Base-by-base conservation (phyloP, 106 monocot species). In the Amphibolis antarctica region DNA sequence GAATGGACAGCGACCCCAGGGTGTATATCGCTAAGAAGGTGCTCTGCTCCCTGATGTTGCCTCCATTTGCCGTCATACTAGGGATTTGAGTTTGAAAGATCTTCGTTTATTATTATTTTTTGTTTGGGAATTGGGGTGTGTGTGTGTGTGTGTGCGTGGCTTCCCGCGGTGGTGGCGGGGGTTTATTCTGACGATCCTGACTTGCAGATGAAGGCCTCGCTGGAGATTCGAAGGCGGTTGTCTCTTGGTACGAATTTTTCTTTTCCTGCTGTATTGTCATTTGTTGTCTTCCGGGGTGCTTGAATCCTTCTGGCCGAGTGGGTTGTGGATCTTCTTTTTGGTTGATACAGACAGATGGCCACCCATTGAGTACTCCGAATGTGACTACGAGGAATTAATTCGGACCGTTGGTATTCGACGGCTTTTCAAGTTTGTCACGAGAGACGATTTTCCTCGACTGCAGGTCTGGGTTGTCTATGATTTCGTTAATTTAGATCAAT, bases 271-370 rank as follows among this genome's bases (percentile, higher is more conserved):
- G 10, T 21, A 43, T 36, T 50, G 4, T 18, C 13, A 63, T 23
- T 27, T 26, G 26, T 23, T 17, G 53, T 36, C 17, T 42, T 18
- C 18, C 24, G 4, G 2, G 9, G 0, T 55, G 24, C 12, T 21
- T 23, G 24, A 23, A 5, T 25, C 12, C 9, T 23, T 55, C 53
- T 19, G 10, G 10, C 20, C 19, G 10, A 12, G 20, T 48, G 46
- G 27, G 3, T 18, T 10, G 12, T 5, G 9, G 9, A 20, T n/a
- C n/a, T 22, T 52, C 29, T 55, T 5, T 7, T 59, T 28, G 44
- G 30, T 29, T 7, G 12, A n/a, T n/a, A 18, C 46, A 87, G 87
- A 87, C 56, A 63, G 80, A 26, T 80, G 80, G 42, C 87, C 87
- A 12, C 88, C 88, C 0, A 84, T 84, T 55, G 69, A 69, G n/a